A percentile compares a stretch with the other conserved stretches of the same genome.
phyloP scores from a whole-genome alignment of 495 filamentous ascomycete genomes.

The Penicillium flavigenum region DNA sequence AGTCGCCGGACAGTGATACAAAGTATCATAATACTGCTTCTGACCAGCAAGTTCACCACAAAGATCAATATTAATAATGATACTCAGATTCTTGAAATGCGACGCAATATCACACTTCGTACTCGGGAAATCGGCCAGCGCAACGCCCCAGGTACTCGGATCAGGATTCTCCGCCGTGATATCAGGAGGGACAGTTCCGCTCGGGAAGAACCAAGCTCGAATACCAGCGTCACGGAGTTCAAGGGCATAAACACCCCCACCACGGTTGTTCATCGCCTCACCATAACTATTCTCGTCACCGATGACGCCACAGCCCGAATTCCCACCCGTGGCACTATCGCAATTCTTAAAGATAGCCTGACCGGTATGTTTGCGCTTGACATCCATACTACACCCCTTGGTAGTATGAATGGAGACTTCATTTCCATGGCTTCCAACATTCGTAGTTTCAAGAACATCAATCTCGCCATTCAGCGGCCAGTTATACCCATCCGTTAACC shows the following conservation, averaged over 20 bases:
- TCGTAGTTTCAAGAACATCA: slow-evolving; percentile 49
- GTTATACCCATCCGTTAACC: slow-evolving; percentile 58
- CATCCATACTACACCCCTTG: slow-evolving; percentile 46
- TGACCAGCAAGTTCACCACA: slow-evolving; percentile 44
- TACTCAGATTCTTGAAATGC: slow-evolving; percentile 52
- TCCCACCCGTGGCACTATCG: slow-evolving; percentile 35
- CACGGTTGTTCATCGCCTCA: slow-evolving; percentile 41
- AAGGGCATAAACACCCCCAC: slow-evolving; percentile 52
- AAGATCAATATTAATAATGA: slow-evolving; percentile 54
- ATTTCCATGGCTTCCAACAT: slow-evolving; percentile 46
- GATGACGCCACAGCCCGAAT: slow-evolving; percentile 48
- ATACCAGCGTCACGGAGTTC: slow-evolving; percentile 48
- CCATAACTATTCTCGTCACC: slow-evolving; percentile 40
- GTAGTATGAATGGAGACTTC: slow-evolving; percentile 48
- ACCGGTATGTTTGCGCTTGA: slow-evolving; percentile 45
- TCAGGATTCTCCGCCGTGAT: slow-evolving; percentile 37
- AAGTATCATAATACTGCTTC: slow-evolving; percentile 36
- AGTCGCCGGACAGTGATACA: slow-evolving; percentile 44
- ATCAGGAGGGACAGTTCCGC: slow-evolving; percentile 40
- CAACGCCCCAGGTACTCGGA: slow-evolving; percentile 47
- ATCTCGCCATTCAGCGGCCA: slow-evolving; percentile 60
- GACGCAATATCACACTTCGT: slow-evolving; percentile 48
- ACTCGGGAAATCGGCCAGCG: slow-evolving; percentile 52
- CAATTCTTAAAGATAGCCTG: slow-evolving; percentile 31
- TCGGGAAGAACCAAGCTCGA: slow-evolving; percentile 51